These are phyloP conservation scores for Capillidium heterosporum DNA, from an alignment of 371 early-diverging fungal genomes.

Conservation along the genomic window DNA sequence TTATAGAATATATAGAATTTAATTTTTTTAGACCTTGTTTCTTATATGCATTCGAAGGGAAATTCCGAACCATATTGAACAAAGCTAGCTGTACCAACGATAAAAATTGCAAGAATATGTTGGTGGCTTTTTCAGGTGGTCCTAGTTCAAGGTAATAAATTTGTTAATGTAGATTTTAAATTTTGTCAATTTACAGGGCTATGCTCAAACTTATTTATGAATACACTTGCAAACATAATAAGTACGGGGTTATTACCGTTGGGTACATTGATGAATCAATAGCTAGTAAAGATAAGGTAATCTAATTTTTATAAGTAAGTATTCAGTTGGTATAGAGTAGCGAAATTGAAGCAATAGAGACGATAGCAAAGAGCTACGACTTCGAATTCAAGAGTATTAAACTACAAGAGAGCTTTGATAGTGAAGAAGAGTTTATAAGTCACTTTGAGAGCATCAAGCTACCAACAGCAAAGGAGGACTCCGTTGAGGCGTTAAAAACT, in stretches of 20 bases:
- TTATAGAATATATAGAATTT: not conserved
- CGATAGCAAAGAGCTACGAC: not conserved
- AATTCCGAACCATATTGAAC: slow-evolving; percentile 3
- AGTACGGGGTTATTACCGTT: not conserved
- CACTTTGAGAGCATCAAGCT: not conserved
- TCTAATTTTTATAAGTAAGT: not conserved
- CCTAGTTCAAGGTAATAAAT: not conserved
- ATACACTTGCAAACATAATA: not conserved
- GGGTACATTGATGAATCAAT: not conserved
- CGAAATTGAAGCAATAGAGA: not conserved
- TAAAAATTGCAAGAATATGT: not conserved
- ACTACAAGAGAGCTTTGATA: not conserved
- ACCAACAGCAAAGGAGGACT: not conserved
- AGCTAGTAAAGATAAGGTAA: not conserved
- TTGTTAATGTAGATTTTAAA: not conserved
- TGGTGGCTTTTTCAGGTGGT: not conserved
- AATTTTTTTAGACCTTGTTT: not conserved
- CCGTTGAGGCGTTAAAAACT: not conserved
- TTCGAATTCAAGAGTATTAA: not conserved
- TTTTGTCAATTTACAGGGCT: not conserved
- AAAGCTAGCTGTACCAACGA: not conserved
- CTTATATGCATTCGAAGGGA: not conserved
- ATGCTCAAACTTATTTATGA: not conserved
- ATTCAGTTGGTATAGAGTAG: not conserved
- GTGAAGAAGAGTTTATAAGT: not conserved